phyloP scores from a whole-genome alignment of 345 rosid genomes.

The Camelina sativa region DNA sequence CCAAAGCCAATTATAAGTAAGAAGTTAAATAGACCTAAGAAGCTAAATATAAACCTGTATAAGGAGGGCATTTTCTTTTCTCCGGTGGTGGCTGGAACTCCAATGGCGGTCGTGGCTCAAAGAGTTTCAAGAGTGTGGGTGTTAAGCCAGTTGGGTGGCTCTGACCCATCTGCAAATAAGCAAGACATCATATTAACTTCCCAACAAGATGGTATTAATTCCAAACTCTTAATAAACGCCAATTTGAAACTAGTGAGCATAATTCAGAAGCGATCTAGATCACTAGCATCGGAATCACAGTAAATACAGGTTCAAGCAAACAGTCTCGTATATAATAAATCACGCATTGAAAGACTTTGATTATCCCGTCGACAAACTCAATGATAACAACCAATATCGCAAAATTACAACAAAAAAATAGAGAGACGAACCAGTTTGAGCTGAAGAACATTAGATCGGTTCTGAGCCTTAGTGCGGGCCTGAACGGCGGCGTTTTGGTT shows the following conservation, averaged over 20 bases:
- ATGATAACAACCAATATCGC: slow-evolving; percentile 11
- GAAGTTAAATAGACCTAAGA: background rate
- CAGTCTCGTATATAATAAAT: slow-evolving; percentile 1
- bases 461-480: slow-evolving; percentile 86
- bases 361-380: background rate
- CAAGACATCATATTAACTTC: slow-evolving; percentile 26
- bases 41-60: slow-evolving; percentile 54
- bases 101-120: slow-evolving; percentile 90
- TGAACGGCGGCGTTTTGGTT: slow-evolving; percentile 83
- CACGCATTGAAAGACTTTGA: slow-evolving; percentile 3
- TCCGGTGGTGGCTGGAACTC: slow-evolving; percentile 88
- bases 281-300: background rate
- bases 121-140: slow-evolving; percentile 80
- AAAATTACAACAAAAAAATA: background rate
- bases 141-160: slow-evolving; percentile 98
- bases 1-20: background rate
- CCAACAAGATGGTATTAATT: background rate
- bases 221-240: background rate
- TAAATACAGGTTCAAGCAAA: background rate
- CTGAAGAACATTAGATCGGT: slow-evolving; percentile 92
- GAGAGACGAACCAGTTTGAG: slow-evolving; percentile 75
- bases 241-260: background rate
- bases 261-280: slow-evolving; percentile 20
- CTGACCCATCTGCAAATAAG: slow-evolving; percentile 83
- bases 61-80: slow-evolving; percentile 86